Evolutionary conservation across 2,329 filamentous ascomycete genomes (phyloP).

Genomic region (Fusarium sp.): DNA sequence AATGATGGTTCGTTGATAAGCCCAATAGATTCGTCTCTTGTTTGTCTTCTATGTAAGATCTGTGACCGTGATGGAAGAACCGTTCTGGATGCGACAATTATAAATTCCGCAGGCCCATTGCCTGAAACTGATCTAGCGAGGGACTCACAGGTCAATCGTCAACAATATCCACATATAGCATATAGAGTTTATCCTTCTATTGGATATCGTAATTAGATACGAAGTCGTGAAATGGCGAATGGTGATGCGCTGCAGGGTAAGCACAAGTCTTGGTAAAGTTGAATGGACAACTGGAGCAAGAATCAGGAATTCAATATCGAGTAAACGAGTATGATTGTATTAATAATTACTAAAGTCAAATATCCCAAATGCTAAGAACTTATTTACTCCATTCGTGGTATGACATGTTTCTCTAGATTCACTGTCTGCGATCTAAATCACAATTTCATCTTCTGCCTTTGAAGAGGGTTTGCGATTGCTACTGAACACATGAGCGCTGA

Average conservation of each 20-base stretch:
- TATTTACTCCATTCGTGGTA: background rate
- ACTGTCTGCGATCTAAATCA: background rate
- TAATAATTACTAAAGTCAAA: too few species aligned
- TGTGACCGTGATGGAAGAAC: too few species aligned
- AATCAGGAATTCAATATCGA: background rate
- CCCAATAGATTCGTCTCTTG: too few species aligned
- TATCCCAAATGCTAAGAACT: too few species aligned
- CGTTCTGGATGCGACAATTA: too few species aligned
- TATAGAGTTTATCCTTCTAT: background rate
- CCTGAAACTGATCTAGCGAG: background rate
- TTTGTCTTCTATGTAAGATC: too few species aligned
- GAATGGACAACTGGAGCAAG: too few species aligned
- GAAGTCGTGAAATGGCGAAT: background rate
- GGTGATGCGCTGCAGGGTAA: conserved; percentile 2
- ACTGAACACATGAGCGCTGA: too few species aligned
- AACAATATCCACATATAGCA: background rate
- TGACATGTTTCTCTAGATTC: background rate
- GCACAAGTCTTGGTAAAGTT: too few species aligned
- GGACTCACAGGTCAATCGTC: background rate
- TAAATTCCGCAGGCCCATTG: too few species aligned
- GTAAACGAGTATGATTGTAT: background rate
- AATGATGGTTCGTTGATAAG: too few species aligned
- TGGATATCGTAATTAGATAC: background rate
- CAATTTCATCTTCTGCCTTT: background rate
- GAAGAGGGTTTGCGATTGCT: too few species aligned